Evolutionary conservation across 23 red algal genomes (phyloP).

Genomic region (Porphyridium purpureum): DNA sequence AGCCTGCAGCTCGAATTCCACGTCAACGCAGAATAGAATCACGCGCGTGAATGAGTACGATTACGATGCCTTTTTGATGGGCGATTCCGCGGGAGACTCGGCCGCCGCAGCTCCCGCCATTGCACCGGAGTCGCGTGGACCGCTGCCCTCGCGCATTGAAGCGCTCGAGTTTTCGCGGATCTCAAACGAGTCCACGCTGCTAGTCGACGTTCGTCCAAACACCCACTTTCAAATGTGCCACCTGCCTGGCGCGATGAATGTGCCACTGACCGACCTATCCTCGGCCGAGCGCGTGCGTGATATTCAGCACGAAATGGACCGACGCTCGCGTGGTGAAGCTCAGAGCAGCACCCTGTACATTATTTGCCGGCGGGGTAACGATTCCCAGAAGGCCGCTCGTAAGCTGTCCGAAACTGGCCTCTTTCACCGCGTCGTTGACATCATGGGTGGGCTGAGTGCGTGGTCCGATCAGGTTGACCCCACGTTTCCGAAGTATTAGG

Average conservation of each 20-base stretch:
- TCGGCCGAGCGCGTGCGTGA: too few relatives aligned
- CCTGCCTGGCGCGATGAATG: slow-evolving; percentile 27
- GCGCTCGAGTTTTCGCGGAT: background rate
- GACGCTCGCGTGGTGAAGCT: too few relatives aligned
- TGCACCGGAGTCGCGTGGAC: slow-evolving; percentile 2
- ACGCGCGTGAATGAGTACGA: slow-evolving; percentile 38
- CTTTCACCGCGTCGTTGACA: background rate
- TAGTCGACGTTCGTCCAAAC: slow-evolving; percentile 62
- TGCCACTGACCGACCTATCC: slow-evolving; percentile 19
- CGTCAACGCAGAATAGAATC: too few relatives aligned
- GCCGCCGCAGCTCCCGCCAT: slow-evolving; percentile 8
- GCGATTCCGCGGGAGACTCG: background rate
- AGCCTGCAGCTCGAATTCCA: slow-evolving; percentile 13
- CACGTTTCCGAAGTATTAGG: background rate
- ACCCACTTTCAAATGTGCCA: slow-evolving; percentile 61
- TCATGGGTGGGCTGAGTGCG: background rate
- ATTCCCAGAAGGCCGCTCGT: background rate
- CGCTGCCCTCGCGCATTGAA: background rate
- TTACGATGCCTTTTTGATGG: slow-evolving; percentile 28
- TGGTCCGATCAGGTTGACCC: background rate
- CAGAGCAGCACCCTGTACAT: too few relatives aligned
- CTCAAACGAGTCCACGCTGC: background rate
- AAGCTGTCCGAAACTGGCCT: background rate
- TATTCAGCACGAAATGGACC: too few relatives aligned
- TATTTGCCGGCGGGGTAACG: background rate